phyloP scores from a whole-genome alignment of 192 early-diverging fungal species.

The Mortierella antarctica region DNA sequence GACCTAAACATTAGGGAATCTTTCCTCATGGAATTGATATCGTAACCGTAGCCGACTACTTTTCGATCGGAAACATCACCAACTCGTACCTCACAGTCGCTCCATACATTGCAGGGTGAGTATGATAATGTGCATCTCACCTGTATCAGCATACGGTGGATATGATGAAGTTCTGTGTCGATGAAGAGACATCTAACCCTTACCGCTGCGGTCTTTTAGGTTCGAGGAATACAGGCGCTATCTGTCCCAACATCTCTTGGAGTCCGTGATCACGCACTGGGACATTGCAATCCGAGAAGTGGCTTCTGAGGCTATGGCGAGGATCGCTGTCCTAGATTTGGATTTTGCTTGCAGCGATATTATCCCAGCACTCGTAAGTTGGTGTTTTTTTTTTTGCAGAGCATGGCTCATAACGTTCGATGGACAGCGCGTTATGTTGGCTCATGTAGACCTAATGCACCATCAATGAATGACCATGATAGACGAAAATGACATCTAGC shows the following conservation, averaged over 20 bases:
- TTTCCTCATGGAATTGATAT: slow-evolving; percentile 97
- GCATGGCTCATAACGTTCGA: background rate
- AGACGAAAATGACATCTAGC: slow-evolving; percentile 33
- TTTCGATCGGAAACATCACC: slow-evolving; percentile 86
- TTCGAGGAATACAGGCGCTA: slow-evolving; percentile 80
- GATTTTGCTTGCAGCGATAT: slow-evolving; percentile 62
- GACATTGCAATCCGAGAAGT: slow-evolving; percentile 83
- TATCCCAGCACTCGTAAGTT: slow-evolving; percentile 69
- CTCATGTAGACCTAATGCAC: background rate
- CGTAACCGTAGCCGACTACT: slow-evolving; percentile 92
- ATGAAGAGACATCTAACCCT: background rate
- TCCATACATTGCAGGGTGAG: slow-evolving; percentile 75
- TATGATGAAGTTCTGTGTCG: too few species aligned
- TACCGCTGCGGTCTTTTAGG: slow-evolving; percentile 39
- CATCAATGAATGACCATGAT: background rate
- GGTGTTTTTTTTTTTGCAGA: background rate
- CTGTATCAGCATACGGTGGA: background rate
- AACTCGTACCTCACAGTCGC: slow-evolving; percentile 80
- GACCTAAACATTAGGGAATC: slow-evolving; percentile 63
- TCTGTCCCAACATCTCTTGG: slow-evolving; percentile 78
- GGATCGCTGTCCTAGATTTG: slow-evolving; percentile 70
- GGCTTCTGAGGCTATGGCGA: slow-evolving; percentile 77
- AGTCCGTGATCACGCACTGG: slow-evolving; percentile 84
- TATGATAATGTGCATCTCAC: background rate
- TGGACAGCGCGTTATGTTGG: background rate